These are phyloP conservation scores for Ephemerocybe angulata DNA, from an alignment of 768 basidiomycete species.

Conservation along the genomic window DNA sequence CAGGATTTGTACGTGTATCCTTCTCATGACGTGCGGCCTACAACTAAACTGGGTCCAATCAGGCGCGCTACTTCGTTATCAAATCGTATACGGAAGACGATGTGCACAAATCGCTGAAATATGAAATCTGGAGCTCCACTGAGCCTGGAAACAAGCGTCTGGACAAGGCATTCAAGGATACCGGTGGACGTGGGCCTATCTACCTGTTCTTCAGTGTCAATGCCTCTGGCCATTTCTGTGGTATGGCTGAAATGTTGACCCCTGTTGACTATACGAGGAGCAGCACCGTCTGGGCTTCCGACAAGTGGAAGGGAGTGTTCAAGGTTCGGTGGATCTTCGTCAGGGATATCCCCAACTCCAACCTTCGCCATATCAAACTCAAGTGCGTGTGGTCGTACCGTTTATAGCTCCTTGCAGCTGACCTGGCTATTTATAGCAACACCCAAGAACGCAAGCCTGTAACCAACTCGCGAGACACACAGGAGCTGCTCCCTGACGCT, in stretches of 20 bases:
- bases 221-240: slow-evolving; percentile 95
- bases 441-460: slow-evolving; percentile 98
- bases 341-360: slow-evolving; percentile 89
- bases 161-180: slow-evolving; percentile 96
- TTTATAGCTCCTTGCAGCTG: background rate
- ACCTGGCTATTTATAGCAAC: slow-evolving; percentile 54
- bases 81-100: slow-evolving; percentile 99
- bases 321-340: slow-evolving; percentile 98
- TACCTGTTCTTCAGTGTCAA: slow-evolving; percentile 99
- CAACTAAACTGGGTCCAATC: slow-evolving; percentile 5
- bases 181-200: slow-evolving; percentile 86
- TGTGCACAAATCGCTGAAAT: slow-evolving; percentile 96
- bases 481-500: slow-evolving; percentile 92
- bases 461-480: slow-evolving; percentile 96
- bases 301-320: slow-evolving; percentile 99
- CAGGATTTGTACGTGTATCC: slow-evolving; percentile 58
- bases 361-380: slow-evolving; percentile 82
- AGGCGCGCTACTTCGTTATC: slow-evolving; percentile 96
- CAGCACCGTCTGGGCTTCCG: slow-evolving; percentile 97
- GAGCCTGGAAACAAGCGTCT: slow-evolving; percentile 96
- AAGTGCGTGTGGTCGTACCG: slow-evolving; percentile 46
- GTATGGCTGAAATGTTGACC: slow-evolving; percentile 97
- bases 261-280: slow-evolving; percentile 93
- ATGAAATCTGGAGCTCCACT: slow-evolving; percentile 97
- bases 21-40: slow-evolving; percentile 1